Evolutionary conservation across 1,284 basidiomycete species (phyloP), one percentile per base, ranked within the genome.

Genomic region (Malassezia caprae): DNA sequence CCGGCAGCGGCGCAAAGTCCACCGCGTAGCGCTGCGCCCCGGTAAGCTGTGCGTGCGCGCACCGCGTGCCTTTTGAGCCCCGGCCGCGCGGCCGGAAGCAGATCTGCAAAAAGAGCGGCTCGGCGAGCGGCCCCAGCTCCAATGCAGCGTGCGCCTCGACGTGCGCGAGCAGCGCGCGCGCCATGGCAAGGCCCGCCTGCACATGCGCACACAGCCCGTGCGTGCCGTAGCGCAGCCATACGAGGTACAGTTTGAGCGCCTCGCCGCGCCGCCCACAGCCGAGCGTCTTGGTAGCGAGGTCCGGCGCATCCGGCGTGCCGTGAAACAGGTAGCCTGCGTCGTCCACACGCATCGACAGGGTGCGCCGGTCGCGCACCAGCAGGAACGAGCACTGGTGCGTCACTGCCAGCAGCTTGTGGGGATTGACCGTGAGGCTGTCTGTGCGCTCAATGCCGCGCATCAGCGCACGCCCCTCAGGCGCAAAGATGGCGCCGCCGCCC

Each of bases 271-370:
- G 61, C 0, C 77, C 77, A 48, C 77, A 78, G 13, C 60, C 69
- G 62, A 62, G 75, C 51, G 64, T 73, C 63, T 67, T 71, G 60
- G 61, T 56, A 15, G 67, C 62, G n/a, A 59, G 53, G 40, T 65
- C 61, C 40, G 35, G 19, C 21, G 31, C 19, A 11, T 26, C 27
- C 4, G 26, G 37, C 10, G 4, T 11, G 23, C 30, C 53, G 60
- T 77, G 76, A 60, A 77, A 77, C 40, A 77, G 67, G 57, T 78
- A 78, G 40, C 71, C 74, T 2, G 76, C 77, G 27, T 75, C 73
- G 37, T 39, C 37, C 19, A 39, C 37, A 39, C 37, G 10, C 13
- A 76, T 55, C n/a, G 72, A 68, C 50, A 77, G 54, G 42, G 68
- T 60, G 56, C 59, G 53, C 53, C 73, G 66, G 52, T 73, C 52